Percentiles rank a stretch among this genome's conserved stretches.
Conservation (phyloP, 2,329 filamentous ascomycete species). For the Torrubiellomyces zombiae region DNA sequence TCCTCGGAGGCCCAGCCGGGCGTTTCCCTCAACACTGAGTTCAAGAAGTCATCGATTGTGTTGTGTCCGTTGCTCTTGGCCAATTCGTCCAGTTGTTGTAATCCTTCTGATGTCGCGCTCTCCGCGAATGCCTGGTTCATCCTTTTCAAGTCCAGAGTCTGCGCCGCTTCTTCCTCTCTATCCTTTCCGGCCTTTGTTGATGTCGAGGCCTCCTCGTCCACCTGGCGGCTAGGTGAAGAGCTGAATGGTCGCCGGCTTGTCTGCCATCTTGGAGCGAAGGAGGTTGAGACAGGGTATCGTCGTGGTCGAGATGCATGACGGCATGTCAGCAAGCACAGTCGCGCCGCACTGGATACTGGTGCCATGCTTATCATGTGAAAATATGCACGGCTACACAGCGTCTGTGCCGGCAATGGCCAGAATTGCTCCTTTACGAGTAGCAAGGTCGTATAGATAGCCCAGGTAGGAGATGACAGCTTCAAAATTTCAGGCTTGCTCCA, state of each 20-base stretch:
- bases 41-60: conserved; percentile 16
- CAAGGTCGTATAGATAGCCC: no score
- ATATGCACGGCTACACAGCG: no score
- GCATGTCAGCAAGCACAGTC: conserved; percentile 19
- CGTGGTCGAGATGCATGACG: conserved; percentile 12
- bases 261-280: conserved; percentile 8
- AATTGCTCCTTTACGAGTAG: no score
- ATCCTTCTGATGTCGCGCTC: conserved; percentile 13
- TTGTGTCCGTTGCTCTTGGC: conserved; percentile 17
- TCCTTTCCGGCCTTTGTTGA: conserved; percentile 7
- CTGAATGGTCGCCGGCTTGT: conserved; percentile 13
- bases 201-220: background rate
- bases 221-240: conserved; percentile 13
- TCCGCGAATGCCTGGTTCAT: conserved; percentile 15
- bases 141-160: conserved; percentile 12
- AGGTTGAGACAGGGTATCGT: conserved; percentile 9
- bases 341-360: conserved; percentile 19
- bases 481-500: no score
- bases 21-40: conserved; percentile 11
- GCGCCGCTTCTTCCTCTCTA: conserved; percentile 7
- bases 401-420: no score
- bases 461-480: no score
- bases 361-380: no score
- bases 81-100: conserved; percentile 17
- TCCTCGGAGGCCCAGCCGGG: conserved; percentile 16